phyloP scores from a whole-genome alignment of 106 monocot species.

The Amphibolis antarctica region DNA sequence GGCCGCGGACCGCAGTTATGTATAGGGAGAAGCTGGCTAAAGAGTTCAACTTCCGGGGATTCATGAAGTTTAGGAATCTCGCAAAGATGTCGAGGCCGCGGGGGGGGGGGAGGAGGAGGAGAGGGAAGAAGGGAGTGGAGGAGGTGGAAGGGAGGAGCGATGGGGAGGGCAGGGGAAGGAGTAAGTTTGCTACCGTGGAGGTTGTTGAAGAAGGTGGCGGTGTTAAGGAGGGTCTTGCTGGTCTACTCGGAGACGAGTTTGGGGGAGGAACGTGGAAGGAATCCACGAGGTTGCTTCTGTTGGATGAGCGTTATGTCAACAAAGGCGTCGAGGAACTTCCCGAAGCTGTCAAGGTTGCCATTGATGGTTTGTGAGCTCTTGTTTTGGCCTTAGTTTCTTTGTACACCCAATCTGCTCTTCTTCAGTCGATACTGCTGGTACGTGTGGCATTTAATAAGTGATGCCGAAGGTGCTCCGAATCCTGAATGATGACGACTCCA shows the following conservation, averaged over 20 bases:
- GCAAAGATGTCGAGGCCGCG: conserved; percentile 81
- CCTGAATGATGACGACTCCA: not conserved
- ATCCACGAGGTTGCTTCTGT: conserved; percentile 64
- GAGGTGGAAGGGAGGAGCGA: conserved; percentile 7
- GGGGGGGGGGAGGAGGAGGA: conserved; percentile 33
- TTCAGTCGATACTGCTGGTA: not conserved
- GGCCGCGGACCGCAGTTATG: conserved; percentile 39
- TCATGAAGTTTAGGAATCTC: conserved; percentile 63
- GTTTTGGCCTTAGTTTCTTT: not conserved
- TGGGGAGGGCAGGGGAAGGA: conserved; percentile 25
- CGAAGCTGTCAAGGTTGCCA: conserved; percentile 64
- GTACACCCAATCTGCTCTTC: not conserved
- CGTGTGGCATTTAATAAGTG: too few species aligned
- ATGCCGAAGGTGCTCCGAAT: not conserved
- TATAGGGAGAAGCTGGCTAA: conserved; percentile 75
- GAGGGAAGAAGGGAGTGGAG: conserved; percentile 6
- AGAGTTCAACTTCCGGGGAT: conserved; percentile 81
- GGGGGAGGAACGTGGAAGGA: conserved; percentile 48
- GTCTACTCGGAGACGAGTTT: conserved; percentile 58
- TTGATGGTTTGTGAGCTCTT: conserved; percentile 20
- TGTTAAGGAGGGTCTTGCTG: conserved; percentile 38
- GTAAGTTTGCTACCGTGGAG: conserved; percentile 24
- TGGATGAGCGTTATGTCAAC: conserved; percentile 58
- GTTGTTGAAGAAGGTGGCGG: conserved; percentile 11
- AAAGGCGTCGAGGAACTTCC: conserved; percentile 49